phyloP scores from a whole-genome alignment of 2,329 filamentous ascomycete genomes.

The Epicoccum sorghinum region DNA sequence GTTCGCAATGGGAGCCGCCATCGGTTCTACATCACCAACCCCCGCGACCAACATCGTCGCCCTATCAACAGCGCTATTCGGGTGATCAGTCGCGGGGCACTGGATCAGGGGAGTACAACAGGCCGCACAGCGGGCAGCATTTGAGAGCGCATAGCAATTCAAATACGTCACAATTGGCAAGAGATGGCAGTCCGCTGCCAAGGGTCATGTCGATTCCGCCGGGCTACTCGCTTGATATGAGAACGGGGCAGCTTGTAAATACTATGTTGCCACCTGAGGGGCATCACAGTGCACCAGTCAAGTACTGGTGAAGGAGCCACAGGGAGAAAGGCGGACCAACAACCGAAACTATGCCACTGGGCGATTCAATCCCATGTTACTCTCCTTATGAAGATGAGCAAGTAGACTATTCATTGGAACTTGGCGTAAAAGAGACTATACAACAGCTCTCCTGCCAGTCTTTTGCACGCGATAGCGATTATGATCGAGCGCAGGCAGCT shows the following conservation, averaged over 20 bases:
- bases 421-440: too few species aligned
- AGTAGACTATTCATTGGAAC: too few species aligned
- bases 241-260: slow-evolving; percentile 15
- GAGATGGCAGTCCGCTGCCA: slow-evolving; percentile 7
- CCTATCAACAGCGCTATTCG: slow-evolving; percentile 6
- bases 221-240: slow-evolving; percentile 15
- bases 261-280: slow-evolving; percentile 16
- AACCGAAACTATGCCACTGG: neutral
- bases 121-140: neutral
- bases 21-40: slow-evolving; percentile 2
- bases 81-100: slow-evolving; percentile 1
- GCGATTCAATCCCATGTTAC: too few species aligned
- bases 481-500: too few species aligned
- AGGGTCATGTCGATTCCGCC: slow-evolving; percentile 13
- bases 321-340: too few species aligned
- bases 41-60: slow-evolving; percentile 8
- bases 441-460: too few species aligned
- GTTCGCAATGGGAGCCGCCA: slow-evolving; percentile 64
- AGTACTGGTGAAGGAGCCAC: slow-evolving; percentile 15
- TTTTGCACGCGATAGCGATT: too few species aligned
- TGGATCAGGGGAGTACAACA: slow-evolving; percentile 1
- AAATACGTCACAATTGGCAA: slow-evolving; percentile 7
- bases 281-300: slow-evolving; percentile 17
- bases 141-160: slow-evolving; percentile 12
- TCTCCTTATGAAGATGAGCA: too few species aligned